Conservation (phyloP, 495 filamentous ascomycete species). For the Elasticomyces elasticus region DNA sequence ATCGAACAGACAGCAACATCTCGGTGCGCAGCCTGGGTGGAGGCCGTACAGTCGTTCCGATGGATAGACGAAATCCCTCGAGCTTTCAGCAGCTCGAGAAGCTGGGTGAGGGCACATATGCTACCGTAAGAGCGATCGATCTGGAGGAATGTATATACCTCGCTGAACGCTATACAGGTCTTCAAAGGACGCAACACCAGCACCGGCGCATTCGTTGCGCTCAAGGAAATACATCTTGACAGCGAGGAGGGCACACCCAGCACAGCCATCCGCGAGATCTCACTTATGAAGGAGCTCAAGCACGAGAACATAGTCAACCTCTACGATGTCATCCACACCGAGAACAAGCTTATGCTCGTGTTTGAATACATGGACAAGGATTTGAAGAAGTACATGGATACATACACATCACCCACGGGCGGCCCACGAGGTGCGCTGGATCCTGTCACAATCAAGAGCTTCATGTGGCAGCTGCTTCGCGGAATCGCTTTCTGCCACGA, state of each 20-base stretch:
- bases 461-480: constrained; percentile 90
- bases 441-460: constrained; percentile 82
- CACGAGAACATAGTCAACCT: constrained; percentile 90
- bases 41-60: constrained; percentile 35
- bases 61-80: constrained; percentile 86
- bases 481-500: constrained; percentile 96
- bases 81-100: constrained; percentile 98
- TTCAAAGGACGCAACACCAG: constrained; percentile 38
- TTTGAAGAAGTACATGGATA: constrained; percentile 97
- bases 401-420: constrained; percentile 24
- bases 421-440: constrained; percentile 76
- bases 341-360: constrained; percentile 93
- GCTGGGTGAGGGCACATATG: constrained; percentile 97
- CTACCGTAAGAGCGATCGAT: constrained; percentile 56
- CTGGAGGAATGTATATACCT: not conserved
- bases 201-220: constrained; percentile 52
- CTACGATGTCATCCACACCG: constrained; percentile 90
- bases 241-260: constrained; percentile 94
- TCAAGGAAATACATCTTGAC: constrained; percentile 98
- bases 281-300: constrained; percentile 91
- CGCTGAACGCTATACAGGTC: constrained; percentile 23
- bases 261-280: constrained; percentile 95
- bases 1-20: constrained; percentile 35
- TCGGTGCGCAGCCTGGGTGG: constrained; percentile 29
- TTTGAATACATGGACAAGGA: constrained; percentile 92